These are phyloP conservation scores for Pseudogymnoascus sp. DNA, from an alignment of 2,329 filamentous ascomycete genomes.

Conservation along the genomic window DNA sequence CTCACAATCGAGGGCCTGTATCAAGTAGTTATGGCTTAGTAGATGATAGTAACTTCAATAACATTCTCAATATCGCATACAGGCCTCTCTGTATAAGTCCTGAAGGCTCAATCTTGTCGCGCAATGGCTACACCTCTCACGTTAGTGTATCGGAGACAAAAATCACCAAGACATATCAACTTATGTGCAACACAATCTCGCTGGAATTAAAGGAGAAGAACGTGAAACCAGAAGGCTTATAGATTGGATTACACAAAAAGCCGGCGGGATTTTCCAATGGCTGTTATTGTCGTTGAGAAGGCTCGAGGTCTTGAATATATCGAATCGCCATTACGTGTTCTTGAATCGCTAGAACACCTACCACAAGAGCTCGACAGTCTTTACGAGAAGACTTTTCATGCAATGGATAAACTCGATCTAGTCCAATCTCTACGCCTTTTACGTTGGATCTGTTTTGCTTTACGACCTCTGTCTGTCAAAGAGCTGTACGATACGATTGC, in stretches of 20 bases:
- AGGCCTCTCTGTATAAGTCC: too few relatives aligned
- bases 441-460: background rate
- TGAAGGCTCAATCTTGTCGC: too few relatives aligned
- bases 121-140: too few relatives aligned
- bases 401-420: background rate
- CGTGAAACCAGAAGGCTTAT: constrained; percentile 3
- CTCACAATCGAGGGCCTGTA: too few relatives aligned
- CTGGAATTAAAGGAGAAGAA: background rate
- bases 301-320: background rate
- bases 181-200: constrained; percentile 25
- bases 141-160: constrained; percentile 28
- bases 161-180: constrained; percentile 28
- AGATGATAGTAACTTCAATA: too few relatives aligned
- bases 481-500: background rate
- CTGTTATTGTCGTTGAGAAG: constrained; percentile 24
- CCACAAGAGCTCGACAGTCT: background rate
- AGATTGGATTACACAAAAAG: constrained; percentile 22
- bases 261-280: constrained; percentile 33
- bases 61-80: too few relatives aligned
- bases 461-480: background rate
- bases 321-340: background rate
- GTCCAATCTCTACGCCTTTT: background rate
- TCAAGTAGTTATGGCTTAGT: too few relatives aligned
- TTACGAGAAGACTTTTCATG: background rate
- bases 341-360: background rate